Evolutionary conservation across 192 early-diverging fungal genomes (phyloP).

Genomic region (Rhizoclosmatium globosum): DNA sequence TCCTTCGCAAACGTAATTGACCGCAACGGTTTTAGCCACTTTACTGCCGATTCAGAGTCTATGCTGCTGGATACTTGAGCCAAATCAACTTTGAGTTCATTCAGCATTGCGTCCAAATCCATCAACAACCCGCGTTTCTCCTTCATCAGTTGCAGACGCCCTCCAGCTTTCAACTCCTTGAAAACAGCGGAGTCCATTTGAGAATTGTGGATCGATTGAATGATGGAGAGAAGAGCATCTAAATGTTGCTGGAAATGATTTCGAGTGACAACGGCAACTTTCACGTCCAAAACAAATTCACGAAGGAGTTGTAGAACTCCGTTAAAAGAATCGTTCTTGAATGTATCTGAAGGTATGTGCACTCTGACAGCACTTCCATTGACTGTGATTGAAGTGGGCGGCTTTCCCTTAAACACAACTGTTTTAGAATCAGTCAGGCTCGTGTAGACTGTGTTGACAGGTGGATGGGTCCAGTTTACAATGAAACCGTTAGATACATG

Average conservation of each 20-base stretch:
- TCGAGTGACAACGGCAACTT: slow-evolving; percentile 11
- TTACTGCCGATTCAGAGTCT: not conserved
- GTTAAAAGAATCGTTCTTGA: not conserved
- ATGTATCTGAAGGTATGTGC: not conserved
- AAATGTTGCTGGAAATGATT: not conserved
- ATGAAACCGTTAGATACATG: slow-evolving; percentile 13
- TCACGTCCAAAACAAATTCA: slow-evolving; percentile 7
- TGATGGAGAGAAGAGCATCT: not conserved
- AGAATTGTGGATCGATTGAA: not conserved
- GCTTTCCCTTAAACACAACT: not conserved
- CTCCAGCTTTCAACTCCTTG: not conserved
- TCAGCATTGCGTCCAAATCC: slow-evolving; percentile 12
- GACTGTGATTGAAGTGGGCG: not conserved
- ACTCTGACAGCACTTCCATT: not conserved
- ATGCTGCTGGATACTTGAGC: not conserved
- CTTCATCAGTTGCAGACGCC: slow-evolving; percentile 4
- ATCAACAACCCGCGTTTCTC: slow-evolving; percentile 9
- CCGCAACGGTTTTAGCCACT: not conserved
- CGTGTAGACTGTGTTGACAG: not conserved
- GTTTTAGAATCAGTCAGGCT: not conserved
- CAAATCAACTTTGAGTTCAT: not conserved
- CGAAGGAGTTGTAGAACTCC: not conserved
- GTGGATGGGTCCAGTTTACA: not conserved
- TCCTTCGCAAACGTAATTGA: slow-evolving; percentile 1
- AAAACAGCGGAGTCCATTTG: not conserved